Conservation (phyloP, 805 yeast species). For the Candida oleophila region DNA sequence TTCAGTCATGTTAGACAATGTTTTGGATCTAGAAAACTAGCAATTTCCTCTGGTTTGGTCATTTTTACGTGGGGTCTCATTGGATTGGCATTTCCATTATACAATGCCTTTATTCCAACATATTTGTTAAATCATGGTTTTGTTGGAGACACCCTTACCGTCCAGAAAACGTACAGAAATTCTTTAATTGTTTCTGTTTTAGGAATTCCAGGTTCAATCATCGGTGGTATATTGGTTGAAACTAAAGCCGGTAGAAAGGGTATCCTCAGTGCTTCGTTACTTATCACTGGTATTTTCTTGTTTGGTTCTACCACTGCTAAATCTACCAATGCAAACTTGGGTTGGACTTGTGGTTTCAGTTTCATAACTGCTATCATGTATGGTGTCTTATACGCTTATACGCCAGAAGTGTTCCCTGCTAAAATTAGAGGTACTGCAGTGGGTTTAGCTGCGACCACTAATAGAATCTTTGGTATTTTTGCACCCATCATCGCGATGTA, state of each 20-base stretch:
- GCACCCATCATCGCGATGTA: constrained; percentile 58
- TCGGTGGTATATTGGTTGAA: constrained; percentile 33
- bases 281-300: constrained; percentile 55
- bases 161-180: constrained; percentile 31
- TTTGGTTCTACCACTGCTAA: constrained; percentile 65
- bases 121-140: constrained; percentile 46
- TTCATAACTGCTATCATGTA: constrained; percentile 54
- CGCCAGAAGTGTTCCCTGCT: constrained; percentile 62
- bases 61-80: constrained; percentile 54
- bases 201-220: constrained; percentile 33
- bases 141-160: constrained; percentile 26
- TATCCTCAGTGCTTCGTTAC: constrained; percentile 50
- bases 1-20: constrained; percentile 42
- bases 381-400: constrained; percentile 62
- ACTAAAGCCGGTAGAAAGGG: constrained; percentile 55
- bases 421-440: constrained; percentile 54
- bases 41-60: constrained; percentile 41
- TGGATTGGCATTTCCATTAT: constrained; percentile 59
- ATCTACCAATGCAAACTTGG: constrained; percentile 44
- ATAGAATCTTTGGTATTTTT: constrained; percentile 53
- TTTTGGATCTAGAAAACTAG: constrained; percentile 46
- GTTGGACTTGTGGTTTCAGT: constrained; percentile 48
- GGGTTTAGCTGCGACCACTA: constrained; percentile 55
- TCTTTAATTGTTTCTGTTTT: constrained; percentile 29
- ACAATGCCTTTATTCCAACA: constrained; percentile 53